These are phyloP conservation scores for Linum lewisii DNA, from an alignment of 345 rosid genomes.

Conservation along the genomic window DNA sequence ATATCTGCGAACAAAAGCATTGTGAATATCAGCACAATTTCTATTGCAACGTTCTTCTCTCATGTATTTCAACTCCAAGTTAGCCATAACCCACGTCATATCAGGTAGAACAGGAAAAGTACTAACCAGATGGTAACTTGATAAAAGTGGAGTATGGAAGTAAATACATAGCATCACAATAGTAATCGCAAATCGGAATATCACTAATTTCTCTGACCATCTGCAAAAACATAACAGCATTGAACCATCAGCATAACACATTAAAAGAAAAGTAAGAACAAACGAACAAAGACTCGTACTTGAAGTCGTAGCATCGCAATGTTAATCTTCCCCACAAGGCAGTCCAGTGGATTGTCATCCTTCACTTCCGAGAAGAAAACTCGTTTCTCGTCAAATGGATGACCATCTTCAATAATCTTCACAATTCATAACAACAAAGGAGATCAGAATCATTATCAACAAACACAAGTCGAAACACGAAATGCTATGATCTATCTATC, in stretches of 20 bases:
- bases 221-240: conserved; percentile 24
- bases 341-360: conserved; percentile 43
- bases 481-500: too few species aligned
- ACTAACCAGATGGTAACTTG: conserved; percentile 29
- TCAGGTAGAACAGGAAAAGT: neutral
- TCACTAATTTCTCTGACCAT: conserved; percentile 20
- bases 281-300: conserved; percentile 20
- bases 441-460: neutral
- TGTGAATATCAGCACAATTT: neutral
- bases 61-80: too few species aligned
- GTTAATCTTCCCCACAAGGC: conserved; percentile 35
- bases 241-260: neutral
- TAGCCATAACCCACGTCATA: neutral
- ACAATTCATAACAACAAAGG: neutral
- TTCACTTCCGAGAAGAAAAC: conserved; percentile 50
- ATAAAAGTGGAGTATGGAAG: conserved; percentile 46
- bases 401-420: conserved; percentile 37
- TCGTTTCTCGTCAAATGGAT: conserved; percentile 30
- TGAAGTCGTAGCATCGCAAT: conserved; percentile 34
- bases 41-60: neutral
- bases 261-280: neutral
- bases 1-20: conserved; percentile 17
- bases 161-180: conserved; percentile 46
- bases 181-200: conserved; percentile 36
- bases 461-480: neutral